Base-by-base conservation (phyloP, 2,329 filamentous ascomycete genomes). In the Aspergillus tubingensis region DNA sequence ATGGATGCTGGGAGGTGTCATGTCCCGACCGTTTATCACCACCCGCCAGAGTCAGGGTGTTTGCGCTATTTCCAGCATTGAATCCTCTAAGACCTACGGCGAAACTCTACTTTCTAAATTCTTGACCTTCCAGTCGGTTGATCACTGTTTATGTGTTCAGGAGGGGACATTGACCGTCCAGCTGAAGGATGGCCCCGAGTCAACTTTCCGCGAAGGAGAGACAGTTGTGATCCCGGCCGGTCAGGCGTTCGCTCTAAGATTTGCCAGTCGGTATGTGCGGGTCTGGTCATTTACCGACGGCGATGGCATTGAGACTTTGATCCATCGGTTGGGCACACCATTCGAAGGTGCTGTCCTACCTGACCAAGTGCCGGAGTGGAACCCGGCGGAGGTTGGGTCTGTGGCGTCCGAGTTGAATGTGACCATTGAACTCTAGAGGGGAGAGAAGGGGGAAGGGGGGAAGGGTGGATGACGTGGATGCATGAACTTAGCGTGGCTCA, bases 1-100 rank as follows among this genome's bases (percentile, higher is more conserved):
- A 3, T 75, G 69, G 68, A 73, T 74, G 58, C 61, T 74, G 21
- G 73, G 72, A 10, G 72, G 72, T 17, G 72, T 75, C 11, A 69
- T 74, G 64, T 73, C 72, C 1, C 66, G 69, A 3, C 83, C 84
- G 0, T 79, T 86, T 30, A 78, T 82, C 53, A 80, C 78, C 3
- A 80, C 80, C 2, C 68, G 70, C 21, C 81, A 86, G 65, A 80
- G 77, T 27, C 71, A 72, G 25, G 81, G 79, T 0, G 80, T 78
- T 50, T 86, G 85, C 58, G 77, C 81, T 8, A 85, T 86, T 59
- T 82, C 80, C 1, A 82, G 80, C 56, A 79, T 86, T 32, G 83
- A 86, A 69, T 56, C 70, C 0, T 72, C 69, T 5, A 67, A 67
- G n/a, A 61, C 72, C 0, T 81, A 82, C 59, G 66, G 67, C 0